These are phyloP conservation scores for Starmerella potacharoeniae DNA, from an alignment of 805 yeast species.

Conservation along the genomic window DNA sequence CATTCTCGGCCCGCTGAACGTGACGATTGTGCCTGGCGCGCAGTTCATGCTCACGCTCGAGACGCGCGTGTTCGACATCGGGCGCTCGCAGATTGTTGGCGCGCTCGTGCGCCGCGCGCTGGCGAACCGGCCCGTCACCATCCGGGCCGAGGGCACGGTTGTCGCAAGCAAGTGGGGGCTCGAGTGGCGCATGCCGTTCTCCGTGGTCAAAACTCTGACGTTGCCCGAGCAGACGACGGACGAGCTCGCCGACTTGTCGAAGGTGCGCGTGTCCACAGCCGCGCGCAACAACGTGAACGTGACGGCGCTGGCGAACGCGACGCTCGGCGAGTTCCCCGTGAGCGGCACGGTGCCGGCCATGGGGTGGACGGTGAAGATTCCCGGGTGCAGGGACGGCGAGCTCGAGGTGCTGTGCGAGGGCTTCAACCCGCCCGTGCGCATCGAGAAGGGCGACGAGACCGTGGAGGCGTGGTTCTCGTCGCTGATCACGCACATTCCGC, in stretches of 20 bases:
- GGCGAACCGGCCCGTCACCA: not conserved
- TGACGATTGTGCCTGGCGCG: not conserved
- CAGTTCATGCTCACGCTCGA: not conserved
- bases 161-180: constrained; percentile 16
- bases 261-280: constrained; percentile 1
- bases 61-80: constrained; percentile 13
- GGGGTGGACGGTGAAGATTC: constrained; percentile 24
- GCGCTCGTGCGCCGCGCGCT: constrained; percentile 5
- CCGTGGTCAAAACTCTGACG: not conserved
- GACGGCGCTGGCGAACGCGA: constrained; percentile 11
- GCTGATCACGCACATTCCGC: constrained; percentile 19
- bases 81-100: constrained; percentile 16
- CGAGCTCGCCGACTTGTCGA: constrained; percentile 10
- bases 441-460: constrained; percentile 7
- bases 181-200: constrained; percentile 9
- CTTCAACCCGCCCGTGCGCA: constrained; percentile 13
- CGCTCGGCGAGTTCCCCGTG: constrained; percentile 9
- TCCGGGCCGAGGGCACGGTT: constrained; percentile 12
- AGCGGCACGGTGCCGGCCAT: constrained; percentile 24
- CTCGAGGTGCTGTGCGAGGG: constrained; percentile 15
- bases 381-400: constrained; percentile 22
- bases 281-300: constrained; percentile 1
- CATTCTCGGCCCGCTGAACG: not conserved
- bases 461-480: constrained; percentile 14
- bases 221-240: constrained; percentile 12